Evolutionary conservation across 2,329 filamentous ascomycete genomes (phyloP).

Genomic region (Neonectria sp.): DNA sequence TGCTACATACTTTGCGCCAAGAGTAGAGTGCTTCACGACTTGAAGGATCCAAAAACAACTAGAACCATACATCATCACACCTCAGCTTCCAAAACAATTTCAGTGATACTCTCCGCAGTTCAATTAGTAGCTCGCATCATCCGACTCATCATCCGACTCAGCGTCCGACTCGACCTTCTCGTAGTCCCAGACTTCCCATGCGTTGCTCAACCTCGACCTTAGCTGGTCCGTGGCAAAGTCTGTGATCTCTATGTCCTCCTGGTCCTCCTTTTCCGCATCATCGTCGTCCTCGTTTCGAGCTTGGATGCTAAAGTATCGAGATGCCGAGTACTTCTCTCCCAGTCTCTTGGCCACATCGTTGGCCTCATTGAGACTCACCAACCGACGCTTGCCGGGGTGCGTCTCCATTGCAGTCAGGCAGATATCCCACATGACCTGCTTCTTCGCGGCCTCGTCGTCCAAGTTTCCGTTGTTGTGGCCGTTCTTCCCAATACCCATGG

Average conservation of each 20-base stretch:
- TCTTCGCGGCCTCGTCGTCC: constrained; percentile 27
- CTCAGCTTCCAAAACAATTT: not conserved
- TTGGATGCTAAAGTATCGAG: constrained; percentile 55
- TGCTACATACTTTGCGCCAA: not conserved
- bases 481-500: constrained; percentile 46
- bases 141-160: constrained; percentile 5
- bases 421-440: constrained; percentile 52
- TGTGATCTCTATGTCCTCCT: constrained; percentile 39
- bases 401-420: constrained; percentile 51
- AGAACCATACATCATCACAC: not conserved
- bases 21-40: not conserved
- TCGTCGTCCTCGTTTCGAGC: constrained; percentile 47
- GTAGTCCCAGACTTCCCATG: constrained; percentile 40
- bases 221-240: constrained; percentile 52
- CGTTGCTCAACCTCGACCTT: constrained; percentile 26
- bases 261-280: constrained; percentile 44
- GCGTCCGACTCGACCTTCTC: constrained; percentile 32
- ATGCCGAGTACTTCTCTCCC: constrained; percentile 62
- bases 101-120: constrained; percentile 36
- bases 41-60: not conserved
- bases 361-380: constrained; percentile 70
- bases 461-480: constrained; percentile 20
- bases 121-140: constrained; percentile 6
- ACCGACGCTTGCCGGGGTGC: constrained; percentile 58
- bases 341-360: constrained; percentile 72